Evolutionary conservation across 2,329 filamentous ascomycete species (phyloP).

Genomic region (Neonectria faginata): DNA sequence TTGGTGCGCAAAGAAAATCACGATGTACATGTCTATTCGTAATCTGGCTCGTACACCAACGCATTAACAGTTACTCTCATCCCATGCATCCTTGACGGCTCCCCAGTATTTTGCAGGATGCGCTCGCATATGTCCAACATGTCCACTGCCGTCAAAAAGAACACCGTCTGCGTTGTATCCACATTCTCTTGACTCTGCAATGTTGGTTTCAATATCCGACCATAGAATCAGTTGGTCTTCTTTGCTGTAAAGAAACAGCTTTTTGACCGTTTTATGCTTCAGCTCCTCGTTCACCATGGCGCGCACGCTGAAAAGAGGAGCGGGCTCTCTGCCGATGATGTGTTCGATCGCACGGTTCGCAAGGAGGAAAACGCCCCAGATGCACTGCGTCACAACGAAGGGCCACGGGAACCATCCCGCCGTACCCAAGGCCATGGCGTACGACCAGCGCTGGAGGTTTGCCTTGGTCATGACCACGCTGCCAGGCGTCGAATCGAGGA

Average conservation of each 20-base stretch:
- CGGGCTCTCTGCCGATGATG: slow-evolving; percentile 51
- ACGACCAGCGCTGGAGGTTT: slow-evolving; percentile 62
- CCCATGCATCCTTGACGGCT: not conserved
- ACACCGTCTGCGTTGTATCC: slow-evolving; percentile 59
- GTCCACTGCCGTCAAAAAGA: slow-evolving; percentile 7
- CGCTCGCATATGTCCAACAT: not conserved
- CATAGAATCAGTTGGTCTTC: slow-evolving; percentile 66
- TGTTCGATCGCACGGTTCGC: slow-evolving; percentile 49
- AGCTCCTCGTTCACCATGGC: slow-evolving; percentile 50
- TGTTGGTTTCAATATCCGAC: slow-evolving; percentile 66
- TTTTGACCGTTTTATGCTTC: slow-evolving; percentile 51
- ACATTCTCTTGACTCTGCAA: slow-evolving; percentile 55
- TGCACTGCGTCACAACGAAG: slow-evolving; percentile 56
- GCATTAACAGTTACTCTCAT: not conserved
- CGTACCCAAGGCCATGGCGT: slow-evolving; percentile 63
- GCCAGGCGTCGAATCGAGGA: slow-evolving; percentile 64
- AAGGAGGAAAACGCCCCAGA: slow-evolving; percentile 58
- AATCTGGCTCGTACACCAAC: slow-evolving; percentile 18
- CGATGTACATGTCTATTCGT: slow-evolving; percentile 16
- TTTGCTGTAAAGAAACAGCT: slow-evolving; percentile 68
- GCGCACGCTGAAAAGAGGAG: slow-evolving; percentile 51
- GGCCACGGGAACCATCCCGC: slow-evolving; percentile 60
- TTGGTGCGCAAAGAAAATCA: slow-evolving; percentile 49
- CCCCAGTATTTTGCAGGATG: not conserved
- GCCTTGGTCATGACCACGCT: slow-evolving; percentile 52